Evolutionary conservation across 2,329 filamentous ascomycete genomes (phyloP).

Genomic region (Cyphellophora europaea): DNA sequence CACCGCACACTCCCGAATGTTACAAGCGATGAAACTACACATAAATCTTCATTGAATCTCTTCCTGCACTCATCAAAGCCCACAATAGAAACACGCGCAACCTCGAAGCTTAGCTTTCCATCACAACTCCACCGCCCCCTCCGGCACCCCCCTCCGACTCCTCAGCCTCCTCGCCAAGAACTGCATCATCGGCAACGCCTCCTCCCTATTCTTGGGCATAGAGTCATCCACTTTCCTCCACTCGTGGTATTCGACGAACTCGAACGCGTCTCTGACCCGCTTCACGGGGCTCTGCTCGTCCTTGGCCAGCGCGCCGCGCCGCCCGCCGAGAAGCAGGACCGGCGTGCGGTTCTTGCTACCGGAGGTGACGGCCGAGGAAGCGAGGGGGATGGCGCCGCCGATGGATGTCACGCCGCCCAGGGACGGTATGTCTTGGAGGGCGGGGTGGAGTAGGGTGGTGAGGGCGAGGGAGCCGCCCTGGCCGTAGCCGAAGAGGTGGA

Average conservation of each 20-base stretch:
- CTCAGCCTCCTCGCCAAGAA: conserved; percentile 44
- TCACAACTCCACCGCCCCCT: conserved; percentile 33
- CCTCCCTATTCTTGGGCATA: conserved; percentile 75
- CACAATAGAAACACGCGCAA: no score
- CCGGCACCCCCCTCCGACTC: conserved; percentile 35
- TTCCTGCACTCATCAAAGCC: no score
- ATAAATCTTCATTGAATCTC: no score
- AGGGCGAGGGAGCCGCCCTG: conserved; percentile 58
- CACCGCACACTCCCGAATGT: no score
- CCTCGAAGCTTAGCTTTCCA: no score
- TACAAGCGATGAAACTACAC: no score
- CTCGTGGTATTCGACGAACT: conserved; percentile 55
- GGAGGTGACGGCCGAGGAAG: conserved; percentile 19
- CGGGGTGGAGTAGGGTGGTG: conserved; percentile 41
- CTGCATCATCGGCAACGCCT: conserved; percentile 85
- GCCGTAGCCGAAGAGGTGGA: conserved; percentile 58
- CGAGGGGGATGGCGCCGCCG: conserved; percentile 31
- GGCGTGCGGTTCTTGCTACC: conserved; percentile 29
- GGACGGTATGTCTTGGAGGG: conserved; percentile 16
- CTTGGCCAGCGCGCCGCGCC: conserved; percentile 29
- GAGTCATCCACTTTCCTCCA: conserved; percentile 64
- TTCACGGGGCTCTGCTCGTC: conserved; percentile 56
- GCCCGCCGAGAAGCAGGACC: conserved; percentile 31
- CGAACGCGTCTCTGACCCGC: conserved; percentile 57
- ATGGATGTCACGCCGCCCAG: conserved; percentile 33